Conservation (phyloP, 371 early-diverging fungal species). For the Umbelopsis sp. region DNA sequence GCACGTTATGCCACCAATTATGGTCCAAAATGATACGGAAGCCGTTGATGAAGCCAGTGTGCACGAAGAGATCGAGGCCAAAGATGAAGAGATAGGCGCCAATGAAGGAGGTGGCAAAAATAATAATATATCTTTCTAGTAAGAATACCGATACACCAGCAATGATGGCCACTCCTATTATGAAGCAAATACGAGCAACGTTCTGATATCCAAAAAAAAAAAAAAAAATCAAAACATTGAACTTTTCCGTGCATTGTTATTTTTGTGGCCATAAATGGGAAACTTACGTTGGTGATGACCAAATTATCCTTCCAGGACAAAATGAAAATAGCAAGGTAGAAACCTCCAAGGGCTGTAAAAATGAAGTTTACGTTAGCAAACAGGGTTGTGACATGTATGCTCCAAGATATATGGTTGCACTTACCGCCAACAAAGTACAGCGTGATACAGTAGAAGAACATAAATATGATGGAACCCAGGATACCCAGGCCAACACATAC, state of each 20-base stretch:
- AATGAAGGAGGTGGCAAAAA: conserved; percentile 30
- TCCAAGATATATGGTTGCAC: neutral
- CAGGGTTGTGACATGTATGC: too few relatives aligned
- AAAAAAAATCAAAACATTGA: too few relatives aligned
- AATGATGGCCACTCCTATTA: neutral
- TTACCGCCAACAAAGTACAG: conserved; percentile 29
- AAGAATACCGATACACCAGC: conserved; percentile 23
- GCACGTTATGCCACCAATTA: conserved; percentile 11
- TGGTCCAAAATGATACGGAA: conserved; percentile 26
- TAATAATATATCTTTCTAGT: conserved; percentile 21
- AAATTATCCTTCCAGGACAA: conserved; percentile 42
- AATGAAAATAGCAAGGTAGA: conserved; percentile 36
- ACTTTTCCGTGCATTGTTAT: too few relatives aligned
- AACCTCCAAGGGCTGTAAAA: conserved; percentile 28
- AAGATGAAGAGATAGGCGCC: conserved; percentile 31
- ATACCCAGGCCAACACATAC: conserved; percentile 49
- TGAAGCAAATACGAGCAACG: conserved; percentile 14
- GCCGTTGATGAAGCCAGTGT: conserved; percentile 32
- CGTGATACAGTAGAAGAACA: conserved; percentile 34
- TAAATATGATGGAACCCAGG: conserved; percentile 37
- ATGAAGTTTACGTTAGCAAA: neutral
- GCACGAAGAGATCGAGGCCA: conserved; percentile 33
- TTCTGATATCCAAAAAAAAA: neutral
- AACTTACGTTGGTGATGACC: conserved; percentile 31
- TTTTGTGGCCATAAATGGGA: conserved; percentile 6